Evolutionary conservation across 306 rosid genomes (phyloP), one percentile per base, ranked within the genome.

Genomic region (Malus sieversii): DNA sequence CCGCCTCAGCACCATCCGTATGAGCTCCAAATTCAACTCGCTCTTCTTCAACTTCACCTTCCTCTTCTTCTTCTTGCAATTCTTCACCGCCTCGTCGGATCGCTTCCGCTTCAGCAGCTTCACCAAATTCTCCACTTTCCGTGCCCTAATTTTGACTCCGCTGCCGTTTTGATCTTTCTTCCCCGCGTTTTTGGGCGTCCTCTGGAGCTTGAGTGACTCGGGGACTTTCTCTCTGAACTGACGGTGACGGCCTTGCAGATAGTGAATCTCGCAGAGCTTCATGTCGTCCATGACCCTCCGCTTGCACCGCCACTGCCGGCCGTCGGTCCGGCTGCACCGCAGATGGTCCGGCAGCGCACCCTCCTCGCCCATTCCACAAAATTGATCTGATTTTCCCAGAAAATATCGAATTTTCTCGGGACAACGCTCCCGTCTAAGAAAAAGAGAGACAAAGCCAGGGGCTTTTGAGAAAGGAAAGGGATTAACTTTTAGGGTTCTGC

Each of bases 181-280:
- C 42, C 57, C 20, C 75, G 72, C 77, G 45, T 70, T 79, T 55
- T 75, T 87, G 71, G 77, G 79, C 82, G 68, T 84, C 75, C 98
- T 82, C 80, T 87, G 89, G 42, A 96, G 85, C 48, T 96, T 96
- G 81, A 96, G 91, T 32, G 96, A 86, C 53, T 96, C 99, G 8
- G 96, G 98, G 11, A 92, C 99, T 77, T 87, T 88, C 83, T 89
- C 93, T 75, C 83, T 89, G 82, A 70, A 71, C 87, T 96, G 99
- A 0, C 98, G 90, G 79, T 84, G 97, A 18, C 86, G 93, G 14
- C 96, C 96, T 77, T 96, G 99, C 16, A 86, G 89, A 63, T 89
- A 87, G 84, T 96, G 99, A 87, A 87, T 82, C 85, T 96, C 97
- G 86, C 99, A 96, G 13, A 96, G 91, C 86, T 92, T 96, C 84